Evolutionary conservation across 225 moss, liverwort and hornwort species (phyloP).

Genomic region (Pleurozium schreberi): DNA sequence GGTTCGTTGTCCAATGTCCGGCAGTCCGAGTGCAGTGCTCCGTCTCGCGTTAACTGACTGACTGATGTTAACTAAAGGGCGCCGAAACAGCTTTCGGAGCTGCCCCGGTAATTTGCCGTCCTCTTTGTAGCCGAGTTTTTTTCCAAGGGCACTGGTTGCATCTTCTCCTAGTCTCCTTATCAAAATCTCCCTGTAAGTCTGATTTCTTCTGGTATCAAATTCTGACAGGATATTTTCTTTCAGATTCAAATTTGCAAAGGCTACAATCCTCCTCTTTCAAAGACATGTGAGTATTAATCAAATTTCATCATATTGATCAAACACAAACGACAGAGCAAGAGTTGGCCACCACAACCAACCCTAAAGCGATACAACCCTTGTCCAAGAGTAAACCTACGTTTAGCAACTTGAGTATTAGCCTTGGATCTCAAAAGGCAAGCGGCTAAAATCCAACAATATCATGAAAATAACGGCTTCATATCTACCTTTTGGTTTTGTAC

Average conservation of each 20-base stretch:
- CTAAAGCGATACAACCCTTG: rapidly evolving
- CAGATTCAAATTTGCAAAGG: background rate
- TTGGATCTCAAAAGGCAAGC: background rate
- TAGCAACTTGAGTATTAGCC: rapidly evolving
- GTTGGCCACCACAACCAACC: rapidly evolving
- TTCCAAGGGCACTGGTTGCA: background rate
- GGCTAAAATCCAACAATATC: background rate
- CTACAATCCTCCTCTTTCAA: background rate
- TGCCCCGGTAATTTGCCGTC: background rate
- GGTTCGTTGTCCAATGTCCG: background rate
- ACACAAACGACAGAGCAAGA: rapidly evolving
- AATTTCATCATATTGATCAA: rapidly evolving
- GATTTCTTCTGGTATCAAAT: background rate
- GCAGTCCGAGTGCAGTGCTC: background rate
- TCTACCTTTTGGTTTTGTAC: background rate
- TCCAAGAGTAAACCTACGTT: rapidly evolving
- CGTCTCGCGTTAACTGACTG: too few relatives aligned
- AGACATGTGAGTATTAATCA: background rate
- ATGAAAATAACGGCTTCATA: rapidly evolving
- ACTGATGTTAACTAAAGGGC: background rate
- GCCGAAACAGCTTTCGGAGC: background rate
- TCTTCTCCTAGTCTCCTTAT: background rate
- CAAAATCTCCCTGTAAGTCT: background rate
- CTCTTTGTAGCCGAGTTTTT: background rate
- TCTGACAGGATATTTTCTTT: rapidly evolving